These are phyloP conservation scores for Rhodotorula sp. DNA, from an alignment of 1,284 basidiomycete genomes.

Conservation along the genomic window DNA sequence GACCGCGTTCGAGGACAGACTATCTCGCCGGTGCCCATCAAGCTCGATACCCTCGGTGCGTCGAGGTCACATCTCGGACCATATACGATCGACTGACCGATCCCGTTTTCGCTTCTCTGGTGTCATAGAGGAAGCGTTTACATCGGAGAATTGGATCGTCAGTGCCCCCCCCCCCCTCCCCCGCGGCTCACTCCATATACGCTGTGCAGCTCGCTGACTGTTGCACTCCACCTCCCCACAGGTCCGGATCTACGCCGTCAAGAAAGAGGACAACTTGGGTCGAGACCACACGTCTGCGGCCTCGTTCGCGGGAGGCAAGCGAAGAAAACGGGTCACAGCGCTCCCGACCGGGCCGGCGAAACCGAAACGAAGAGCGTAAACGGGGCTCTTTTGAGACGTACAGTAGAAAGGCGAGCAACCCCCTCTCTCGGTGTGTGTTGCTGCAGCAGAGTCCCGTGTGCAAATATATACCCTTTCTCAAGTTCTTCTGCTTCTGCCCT, in stretches of 20 bases:
- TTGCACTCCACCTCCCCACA: conserved; percentile 44
- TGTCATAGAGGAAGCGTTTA: conserved; percentile 81
- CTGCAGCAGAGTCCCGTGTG: not conserved
- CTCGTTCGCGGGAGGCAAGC: conserved; percentile 80
- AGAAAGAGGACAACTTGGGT: conserved; percentile 88
- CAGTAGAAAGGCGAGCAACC: not conserved
- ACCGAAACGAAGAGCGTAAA: not conserved
- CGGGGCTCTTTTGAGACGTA: not conserved
- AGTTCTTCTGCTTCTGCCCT: not conserved
- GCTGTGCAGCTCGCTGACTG: not conserved
- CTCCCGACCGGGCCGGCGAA: not conserved
- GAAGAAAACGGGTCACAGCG: conserved; percentile 59
- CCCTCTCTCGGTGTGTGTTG: no score
- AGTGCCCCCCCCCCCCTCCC: conserved; percentile 46
- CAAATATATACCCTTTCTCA: not conserved
- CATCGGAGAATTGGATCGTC: conserved; percentile 97
- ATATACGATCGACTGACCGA: conserved; percentile 20
- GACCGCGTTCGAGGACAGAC: conserved; percentile 83
- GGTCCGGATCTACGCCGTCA: conserved; percentile 93
- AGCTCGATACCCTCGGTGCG: conserved; percentile 79
- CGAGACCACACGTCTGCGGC: conserved; percentile 82
- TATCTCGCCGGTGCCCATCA: conserved; percentile 72
- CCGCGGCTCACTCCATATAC: not conserved
- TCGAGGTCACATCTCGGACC: not conserved
- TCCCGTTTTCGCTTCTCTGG: not conserved